phyloP scores from a whole-genome alignment of 495 filamentous ascomycete species.

The Zalerion maritima region DNA sequence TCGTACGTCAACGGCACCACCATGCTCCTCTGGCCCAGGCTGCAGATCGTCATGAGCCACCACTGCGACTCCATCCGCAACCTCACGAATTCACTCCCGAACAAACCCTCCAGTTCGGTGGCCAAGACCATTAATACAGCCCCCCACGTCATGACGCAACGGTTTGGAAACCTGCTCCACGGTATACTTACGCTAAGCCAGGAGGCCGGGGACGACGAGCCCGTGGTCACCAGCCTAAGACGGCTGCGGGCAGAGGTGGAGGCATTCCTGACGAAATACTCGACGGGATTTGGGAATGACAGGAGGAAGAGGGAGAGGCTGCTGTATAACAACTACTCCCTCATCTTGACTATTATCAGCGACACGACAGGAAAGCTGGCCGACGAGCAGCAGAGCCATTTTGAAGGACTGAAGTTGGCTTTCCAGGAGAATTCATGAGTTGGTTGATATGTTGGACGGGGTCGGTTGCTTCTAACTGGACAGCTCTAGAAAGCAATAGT shows the following conservation, averaged over 20 bases:
- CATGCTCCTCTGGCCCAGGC: conserved; percentile 92
- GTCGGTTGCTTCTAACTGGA: no score
- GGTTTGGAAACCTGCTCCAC: conserved; percentile 80
- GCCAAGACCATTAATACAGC: conserved; percentile 60
- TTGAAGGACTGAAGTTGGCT: conserved; percentile 41
- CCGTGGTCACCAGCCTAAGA: conserved; percentile 63
- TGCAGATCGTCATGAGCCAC: conserved; percentile 85
- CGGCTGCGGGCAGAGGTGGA: conserved; percentile 68
- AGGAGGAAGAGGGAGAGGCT: conserved; percentile 72
- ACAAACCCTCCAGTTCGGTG: conserved; percentile 35
- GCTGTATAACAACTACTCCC: conserved; percentile 83
- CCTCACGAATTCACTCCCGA: conserved; percentile 35
- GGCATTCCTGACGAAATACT: conserved; percentile 50
- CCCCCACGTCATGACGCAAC: conserved; percentile 80
- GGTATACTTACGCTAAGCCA: conserved; percentile 68
- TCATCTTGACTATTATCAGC: conserved; percentile 82
- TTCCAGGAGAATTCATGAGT: conserved; percentile 24
- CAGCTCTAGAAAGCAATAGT: no score
- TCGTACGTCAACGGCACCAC: conserved; percentile 85
- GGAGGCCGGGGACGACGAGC: conserved; percentile 86
- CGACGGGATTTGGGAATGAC: conserved; percentile 48
- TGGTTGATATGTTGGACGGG: no score
- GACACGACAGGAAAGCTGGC: conserved; percentile 71
- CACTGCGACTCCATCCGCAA: conserved; percentile 73
- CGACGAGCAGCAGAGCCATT: conserved; percentile 53